Conservation (phyloP, 2,329 filamentous ascomycete genomes). For the Byssochlamys sp. region DNA sequence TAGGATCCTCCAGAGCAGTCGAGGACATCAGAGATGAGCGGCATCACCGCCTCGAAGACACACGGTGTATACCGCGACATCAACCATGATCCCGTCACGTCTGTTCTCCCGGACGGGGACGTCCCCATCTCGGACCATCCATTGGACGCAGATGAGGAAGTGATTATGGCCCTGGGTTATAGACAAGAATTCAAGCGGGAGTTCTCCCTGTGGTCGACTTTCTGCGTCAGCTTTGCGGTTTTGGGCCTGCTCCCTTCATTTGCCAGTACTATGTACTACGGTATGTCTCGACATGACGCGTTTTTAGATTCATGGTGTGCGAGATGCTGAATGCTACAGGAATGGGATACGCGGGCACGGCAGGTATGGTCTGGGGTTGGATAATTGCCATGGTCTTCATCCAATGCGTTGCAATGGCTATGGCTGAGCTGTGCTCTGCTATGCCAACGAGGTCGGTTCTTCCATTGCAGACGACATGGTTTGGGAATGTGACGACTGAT, state of each 20-base stretch:
- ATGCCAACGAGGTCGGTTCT: constrained; percentile 54
- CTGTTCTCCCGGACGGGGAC: constrained; percentile 28
- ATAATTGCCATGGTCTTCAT: constrained; percentile 63
- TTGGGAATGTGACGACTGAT: background rate
- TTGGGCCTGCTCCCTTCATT: constrained; percentile 62
- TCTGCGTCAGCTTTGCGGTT: constrained; percentile 65
- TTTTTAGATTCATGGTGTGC: background rate
- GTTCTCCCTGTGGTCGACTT: constrained; percentile 64
- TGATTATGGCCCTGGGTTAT: constrained; percentile 39
- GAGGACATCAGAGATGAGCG: background rate
- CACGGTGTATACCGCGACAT: constrained; percentile 11
- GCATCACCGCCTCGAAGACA: constrained; percentile 8
- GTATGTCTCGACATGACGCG: constrained; percentile 33
- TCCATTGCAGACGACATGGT: background rate
- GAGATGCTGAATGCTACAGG: constrained; percentile 16
- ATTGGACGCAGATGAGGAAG: constrained; percentile 33
- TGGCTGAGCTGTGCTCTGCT: constrained; percentile 62
- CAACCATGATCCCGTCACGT: constrained; percentile 27
- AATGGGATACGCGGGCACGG: constrained; percentile 48
- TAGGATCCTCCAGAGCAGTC: background rate
- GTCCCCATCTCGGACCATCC: constrained; percentile 25
- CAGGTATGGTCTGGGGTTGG: constrained; percentile 69
- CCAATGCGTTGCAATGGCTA: constrained; percentile 57
- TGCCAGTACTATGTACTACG: constrained; percentile 62
- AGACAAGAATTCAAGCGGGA: constrained; percentile 59